These are phyloP conservation scores for Ceratonia siliqua DNA, from an alignment of 306 rosid genomes.

Conservation along the genomic window DNA sequence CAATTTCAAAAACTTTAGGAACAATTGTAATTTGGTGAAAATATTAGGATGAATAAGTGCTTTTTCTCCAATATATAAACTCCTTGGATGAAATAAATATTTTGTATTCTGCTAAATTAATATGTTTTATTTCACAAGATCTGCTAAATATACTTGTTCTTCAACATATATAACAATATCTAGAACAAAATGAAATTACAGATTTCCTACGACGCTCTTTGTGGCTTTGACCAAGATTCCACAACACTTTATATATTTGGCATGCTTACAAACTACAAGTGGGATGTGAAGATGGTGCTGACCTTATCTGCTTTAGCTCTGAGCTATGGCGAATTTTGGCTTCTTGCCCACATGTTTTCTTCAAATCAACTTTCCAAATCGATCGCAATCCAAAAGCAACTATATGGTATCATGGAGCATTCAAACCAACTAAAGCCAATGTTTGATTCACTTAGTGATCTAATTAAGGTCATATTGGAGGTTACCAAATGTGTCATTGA, in stretches of 20 bases:
- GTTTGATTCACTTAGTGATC: conserved; percentile 54
- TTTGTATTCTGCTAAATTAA: background rate
- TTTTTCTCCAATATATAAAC: no score
- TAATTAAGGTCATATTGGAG: conserved; percentile 42
- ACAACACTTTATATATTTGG: conserved; percentile 45
- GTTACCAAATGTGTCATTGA: conserved; percentile 47
- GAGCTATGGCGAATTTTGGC: conserved; percentile 52
- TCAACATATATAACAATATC: conserved; percentile 6
- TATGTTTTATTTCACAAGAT: background rate
- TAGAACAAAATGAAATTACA: conserved; percentile 37
- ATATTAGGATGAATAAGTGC: no score
- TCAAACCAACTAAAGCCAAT: conserved; percentile 36
- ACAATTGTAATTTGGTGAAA: no score
- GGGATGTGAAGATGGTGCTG: conserved; percentile 58
- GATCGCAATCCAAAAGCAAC: conserved; percentile 50
- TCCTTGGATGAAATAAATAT: no score
- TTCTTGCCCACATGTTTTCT: conserved; percentile 48
- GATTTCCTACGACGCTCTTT: conserved; percentile 46
- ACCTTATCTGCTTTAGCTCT: conserved; percentile 51
- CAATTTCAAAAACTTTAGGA: no score
- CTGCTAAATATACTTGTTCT: background rate
- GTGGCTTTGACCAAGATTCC: conserved; percentile 47
- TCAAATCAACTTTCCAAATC: conserved; percentile 51
- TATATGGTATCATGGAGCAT: conserved; percentile 51
- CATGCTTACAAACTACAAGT: conserved; percentile 43